phyloP scores from a whole-genome alignment of 140 eudicot genomes.

The Erigeron philadelphicus region DNA sequence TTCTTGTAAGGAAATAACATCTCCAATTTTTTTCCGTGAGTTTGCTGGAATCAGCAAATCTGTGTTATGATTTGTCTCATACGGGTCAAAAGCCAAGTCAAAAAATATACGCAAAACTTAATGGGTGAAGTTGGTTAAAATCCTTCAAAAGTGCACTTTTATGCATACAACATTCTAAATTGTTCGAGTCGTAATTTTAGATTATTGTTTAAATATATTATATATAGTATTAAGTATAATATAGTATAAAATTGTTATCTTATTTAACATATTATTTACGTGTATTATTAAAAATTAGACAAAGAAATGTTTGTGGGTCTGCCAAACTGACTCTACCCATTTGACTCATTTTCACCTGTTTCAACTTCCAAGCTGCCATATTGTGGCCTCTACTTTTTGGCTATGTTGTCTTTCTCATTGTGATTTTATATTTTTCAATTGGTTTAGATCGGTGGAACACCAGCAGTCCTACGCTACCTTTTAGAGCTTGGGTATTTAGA shows the following conservation, averaged over 20 bases:
- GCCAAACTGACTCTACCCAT: too few species aligned
- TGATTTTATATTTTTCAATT: constrained; percentile 1
- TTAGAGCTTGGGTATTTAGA: constrained; percentile 83
- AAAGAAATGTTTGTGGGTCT: too few species aligned
- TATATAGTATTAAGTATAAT: too few species aligned
- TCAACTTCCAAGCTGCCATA: background rate
- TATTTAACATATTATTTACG: too few species aligned
- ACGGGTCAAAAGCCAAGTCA: background rate
- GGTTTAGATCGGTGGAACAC: constrained; percentile 93
- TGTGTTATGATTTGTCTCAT: background rate
- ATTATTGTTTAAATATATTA: too few species aligned
- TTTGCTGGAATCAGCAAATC: background rate
- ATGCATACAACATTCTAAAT: background rate
- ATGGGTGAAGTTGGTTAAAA: background rate
- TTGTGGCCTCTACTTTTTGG: background rate
- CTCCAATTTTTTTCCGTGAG: too few species aligned
- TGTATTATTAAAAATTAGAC: too few species aligned
- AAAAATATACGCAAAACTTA: background rate
- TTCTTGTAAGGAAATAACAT: background rate
- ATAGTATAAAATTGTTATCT: too few species aligned
- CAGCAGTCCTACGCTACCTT: constrained; percentile 74
- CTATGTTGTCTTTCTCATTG: background rate
- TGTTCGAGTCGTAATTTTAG: background rate
- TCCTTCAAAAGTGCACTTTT: background rate
- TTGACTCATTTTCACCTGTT: background rate